Base-by-base conservation (phyloP, 116 monocot species). In the Papilionanthe hybrid region DNA sequence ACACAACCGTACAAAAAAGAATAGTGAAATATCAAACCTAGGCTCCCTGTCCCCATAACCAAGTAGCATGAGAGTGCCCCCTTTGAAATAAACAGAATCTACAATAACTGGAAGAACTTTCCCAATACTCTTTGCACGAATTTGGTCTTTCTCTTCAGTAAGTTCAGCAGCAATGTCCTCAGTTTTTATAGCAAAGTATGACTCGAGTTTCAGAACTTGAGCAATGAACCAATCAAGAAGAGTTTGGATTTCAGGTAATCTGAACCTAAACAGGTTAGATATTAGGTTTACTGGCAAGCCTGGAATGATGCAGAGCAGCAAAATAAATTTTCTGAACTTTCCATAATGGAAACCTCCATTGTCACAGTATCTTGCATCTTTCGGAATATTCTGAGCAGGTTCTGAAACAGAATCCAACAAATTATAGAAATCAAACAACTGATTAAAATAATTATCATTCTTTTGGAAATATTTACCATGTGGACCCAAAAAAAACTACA, bases 11-110 rank as follows among this genome's bases (percentile, higher is more conserved):
- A 7, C 8, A 28, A 75, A 44, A 75, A 48, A 25, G 75, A 49
- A 42, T 11, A 67, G 5, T 77, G 80, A 78, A 49, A 12, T 69
- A 8, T 74, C 85, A 82, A n/a, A 98, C 97, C 97, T 98, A 50
- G 94, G 92, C 73, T 94, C 97, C 65, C 80, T 83, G 57, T 98
- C 97, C 80, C 97, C 97, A 85, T 84, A 98, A 69, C 90, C 97
- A 20, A 98, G 87, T 22, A 98, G 86, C 97, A 94, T 91, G 22
- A 98, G 60, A 44, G 89, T 91, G 47, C 97, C 97, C 27, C 83
- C 92, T 75, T 82, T 83, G 72, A 94, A 93, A 88, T 92, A 89
- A 83, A 98, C 85, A 86, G 91, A 89, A 86, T 98, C 97, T 75
- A 98, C 75, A 18, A 89, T 86, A 72, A 98, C 55, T 30, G 94